Base-by-base conservation (phyloP, 805 yeast species). In the Metschnikowia gelsemii region DNA sequence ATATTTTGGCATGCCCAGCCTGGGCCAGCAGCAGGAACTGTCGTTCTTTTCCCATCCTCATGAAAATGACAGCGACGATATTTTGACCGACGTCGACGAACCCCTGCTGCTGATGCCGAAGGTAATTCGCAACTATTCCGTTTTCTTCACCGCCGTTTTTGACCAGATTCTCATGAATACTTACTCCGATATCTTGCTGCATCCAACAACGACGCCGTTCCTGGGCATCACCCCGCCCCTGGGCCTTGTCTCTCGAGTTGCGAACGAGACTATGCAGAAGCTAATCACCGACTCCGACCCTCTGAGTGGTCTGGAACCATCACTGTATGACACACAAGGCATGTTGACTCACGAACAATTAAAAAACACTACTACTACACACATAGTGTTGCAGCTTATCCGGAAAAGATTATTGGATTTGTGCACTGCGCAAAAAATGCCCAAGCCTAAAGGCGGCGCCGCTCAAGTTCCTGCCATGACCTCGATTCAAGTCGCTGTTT, bases 191-290 rank as follows among this genome's bases (percentile, higher is more conserved):
- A 52, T 67, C 29, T 51, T 69, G 34, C 58, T 65, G 24, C 62
- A 66, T 31, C 75, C 75, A 30, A 70, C 75, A 16, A 68, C 74
- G 3, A 68, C 74, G 16, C 75, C 75, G 9, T 70, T 70, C 37
- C 61, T 62, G 57, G 75, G 75, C 2, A 35, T 47, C 9, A 56
- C 62, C 8, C 75, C 75, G 13, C 75, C 75, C 2, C 66, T 70
- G 54, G 75, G 75, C 1, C 55, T 70, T 36, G 73, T 64, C 17
- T 63, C 71, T 28, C 64, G 62, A 44, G 72, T 69, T n/a, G 73
- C 73, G 24, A 63, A 63, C 46, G 74, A 70, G 45, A 64, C 68
- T 7, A 57, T 69, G 64, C 46, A 40, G 27, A 52, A 46, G 34
- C 50, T 68, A 37, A 46, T 65, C 9, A 34, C 40, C 24, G 52